Evolutionary conservation across 495 filamentous ascomycete species (phyloP).

Genomic region (Aspergillus conjunctus): DNA sequence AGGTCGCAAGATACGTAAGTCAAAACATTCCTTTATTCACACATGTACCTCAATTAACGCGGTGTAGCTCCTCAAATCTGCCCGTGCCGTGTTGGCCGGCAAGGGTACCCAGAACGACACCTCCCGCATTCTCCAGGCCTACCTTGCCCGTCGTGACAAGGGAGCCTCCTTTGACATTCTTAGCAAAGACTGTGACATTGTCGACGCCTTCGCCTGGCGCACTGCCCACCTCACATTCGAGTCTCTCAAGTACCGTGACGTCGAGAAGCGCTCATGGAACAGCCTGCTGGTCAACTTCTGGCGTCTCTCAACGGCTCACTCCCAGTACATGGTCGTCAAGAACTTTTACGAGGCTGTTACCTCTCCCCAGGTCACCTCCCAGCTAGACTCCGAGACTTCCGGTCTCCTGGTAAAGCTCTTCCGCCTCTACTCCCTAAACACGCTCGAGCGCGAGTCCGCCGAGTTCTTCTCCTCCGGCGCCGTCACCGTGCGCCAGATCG

Average conservation of each 20-base stretch:
- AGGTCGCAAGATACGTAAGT: slow-evolving; percentile 68
- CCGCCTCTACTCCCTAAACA: slow-evolving; percentile 65
- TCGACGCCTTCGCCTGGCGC: slow-evolving; percentile 71
- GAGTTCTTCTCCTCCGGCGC: slow-evolving; percentile 69
- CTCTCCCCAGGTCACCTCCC: slow-evolving; percentile 42
- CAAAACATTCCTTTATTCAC: neutral
- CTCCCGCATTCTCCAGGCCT: slow-evolving; percentile 57
- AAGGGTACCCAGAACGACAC: slow-evolving; percentile 59
- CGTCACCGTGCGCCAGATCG: slow-evolving; percentile 65
- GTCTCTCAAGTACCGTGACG: slow-evolving; percentile 69
- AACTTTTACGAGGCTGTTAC: slow-evolving; percentile 71
- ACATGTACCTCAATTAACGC: slow-evolving; percentile 6
- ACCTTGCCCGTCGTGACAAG: slow-evolving; percentile 62
- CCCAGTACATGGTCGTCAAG: slow-evolving; percentile 69
- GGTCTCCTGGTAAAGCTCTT: slow-evolving; percentile 62
- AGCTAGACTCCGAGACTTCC: slow-evolving; percentile 56
- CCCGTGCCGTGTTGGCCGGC: slow-evolving; percentile 61
- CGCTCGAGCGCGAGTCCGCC: slow-evolving; percentile 63
- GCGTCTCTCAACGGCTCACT: slow-evolving; percentile 67
- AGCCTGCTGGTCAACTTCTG: slow-evolving; percentile 73
- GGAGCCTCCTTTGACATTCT: slow-evolving; percentile 70
- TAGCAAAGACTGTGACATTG: slow-evolving; percentile 61
- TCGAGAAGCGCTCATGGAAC: slow-evolving; percentile 71
- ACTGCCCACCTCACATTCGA: slow-evolving; percentile 70
- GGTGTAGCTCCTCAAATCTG: slow-evolving; percentile 59